Percentiles rank a stretch among this genome's conserved stretches.
Conservation (phyloP, 305 asterid species). For the Solanum aculeatissimum region DNA sequence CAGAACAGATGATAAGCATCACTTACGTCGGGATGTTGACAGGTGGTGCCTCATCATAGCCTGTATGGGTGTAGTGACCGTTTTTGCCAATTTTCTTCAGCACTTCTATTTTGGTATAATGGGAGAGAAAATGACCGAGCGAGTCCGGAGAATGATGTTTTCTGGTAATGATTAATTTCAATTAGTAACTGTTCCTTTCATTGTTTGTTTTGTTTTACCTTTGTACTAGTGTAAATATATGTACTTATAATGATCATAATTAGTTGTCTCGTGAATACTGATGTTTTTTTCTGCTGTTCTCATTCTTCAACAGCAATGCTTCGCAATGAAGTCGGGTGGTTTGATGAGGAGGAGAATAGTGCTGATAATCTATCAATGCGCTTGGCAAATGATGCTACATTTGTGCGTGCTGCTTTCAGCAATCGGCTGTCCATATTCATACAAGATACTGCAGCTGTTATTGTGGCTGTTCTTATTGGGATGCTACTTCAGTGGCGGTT, state of each 20-base stretch:
- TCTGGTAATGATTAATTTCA: slow-evolving; percentile 46
- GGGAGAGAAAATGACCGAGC: slow-evolving; percentile 99
- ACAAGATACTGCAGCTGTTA: slow-evolving; percentile 92
- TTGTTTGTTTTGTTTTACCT: not conserved
- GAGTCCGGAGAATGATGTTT: slow-evolving; percentile 99
- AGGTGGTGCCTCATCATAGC: slow-evolving; percentile 93
- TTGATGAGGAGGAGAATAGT: slow-evolving; percentile 96
- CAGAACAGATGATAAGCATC: slow-evolving; percentile 39
- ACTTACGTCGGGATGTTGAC: slow-evolving; percentile 55
- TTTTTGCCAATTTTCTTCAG: slow-evolving; percentile 93
- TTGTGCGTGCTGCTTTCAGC: slow-evolving; percentile 99
- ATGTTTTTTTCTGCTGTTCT: slow-evolving; percentile 1
- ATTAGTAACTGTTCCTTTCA: not conserved
- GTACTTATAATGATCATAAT: not conserved
- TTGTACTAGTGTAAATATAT: not conserved
- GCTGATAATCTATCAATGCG: slow-evolving; percentile 99
- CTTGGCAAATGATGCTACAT: slow-evolving; percentile 98
- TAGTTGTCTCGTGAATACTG: not conserved
- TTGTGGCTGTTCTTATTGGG: slow-evolving; percentile 92
- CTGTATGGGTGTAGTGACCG: slow-evolving; percentile 96
- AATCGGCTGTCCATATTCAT: slow-evolving; percentile 92
- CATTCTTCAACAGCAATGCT: slow-evolving; percentile 73
- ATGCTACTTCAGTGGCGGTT: slow-evolving; percentile 87
- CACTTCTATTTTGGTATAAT: slow-evolving; percentile 98
- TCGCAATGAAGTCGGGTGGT: slow-evolving; percentile 99